phyloP scores from a whole-genome alignment of 2,329 filamentous ascomycete genomes.

The Colletotrichum costaricense region DNA sequence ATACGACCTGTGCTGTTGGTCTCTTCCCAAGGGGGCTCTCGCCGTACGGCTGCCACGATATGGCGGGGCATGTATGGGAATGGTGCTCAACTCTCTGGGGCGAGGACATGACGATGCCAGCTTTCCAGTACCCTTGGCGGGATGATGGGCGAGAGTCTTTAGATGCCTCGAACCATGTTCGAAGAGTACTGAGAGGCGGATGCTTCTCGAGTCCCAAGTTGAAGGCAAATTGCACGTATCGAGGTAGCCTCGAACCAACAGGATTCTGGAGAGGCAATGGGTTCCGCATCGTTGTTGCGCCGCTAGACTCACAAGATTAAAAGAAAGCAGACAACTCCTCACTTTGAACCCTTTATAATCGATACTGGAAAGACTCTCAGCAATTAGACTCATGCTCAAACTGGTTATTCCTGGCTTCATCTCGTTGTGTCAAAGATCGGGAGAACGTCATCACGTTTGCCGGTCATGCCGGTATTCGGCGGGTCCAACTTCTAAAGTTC shows the following conservation, averaged over 20 bases:
- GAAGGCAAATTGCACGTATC: slow-evolving; percentile 26
- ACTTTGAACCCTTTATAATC: too few relatives aligned
- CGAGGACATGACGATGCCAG: slow-evolving; percentile 6
- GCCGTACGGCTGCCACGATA: slow-evolving; percentile 7
- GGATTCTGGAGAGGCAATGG: slow-evolving; percentile 22
- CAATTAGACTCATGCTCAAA: too few relatives aligned
- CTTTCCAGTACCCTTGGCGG: slow-evolving; percentile 10
- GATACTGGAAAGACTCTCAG: too few relatives aligned
- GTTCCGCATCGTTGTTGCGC: slow-evolving; percentile 2
- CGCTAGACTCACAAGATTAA: neutral
- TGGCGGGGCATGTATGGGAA: slow-evolving; percentile 23
- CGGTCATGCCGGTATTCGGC: neutral
- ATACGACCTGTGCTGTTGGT: slow-evolving; percentile 3
- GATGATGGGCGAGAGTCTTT: neutral
- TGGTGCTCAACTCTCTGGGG: slow-evolving; percentile 30
- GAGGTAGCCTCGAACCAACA: slow-evolving; percentile 16
- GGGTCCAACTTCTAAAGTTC: neutral
- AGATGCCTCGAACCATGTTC: neutral
- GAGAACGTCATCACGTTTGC: neutral
- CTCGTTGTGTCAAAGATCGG: neutral
- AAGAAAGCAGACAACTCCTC: too few relatives aligned
- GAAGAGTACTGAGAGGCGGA: neutral
- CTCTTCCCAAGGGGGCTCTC: slow-evolving; percentile 13
- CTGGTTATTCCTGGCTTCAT: neutral
- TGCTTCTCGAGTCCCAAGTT: slow-evolving; percentile 13